Percentiles rank a stretch among this genome's conserved stretches.
Conservation (phyloP, 305 asterid species). For the Euphrasia arctica region DNA sequence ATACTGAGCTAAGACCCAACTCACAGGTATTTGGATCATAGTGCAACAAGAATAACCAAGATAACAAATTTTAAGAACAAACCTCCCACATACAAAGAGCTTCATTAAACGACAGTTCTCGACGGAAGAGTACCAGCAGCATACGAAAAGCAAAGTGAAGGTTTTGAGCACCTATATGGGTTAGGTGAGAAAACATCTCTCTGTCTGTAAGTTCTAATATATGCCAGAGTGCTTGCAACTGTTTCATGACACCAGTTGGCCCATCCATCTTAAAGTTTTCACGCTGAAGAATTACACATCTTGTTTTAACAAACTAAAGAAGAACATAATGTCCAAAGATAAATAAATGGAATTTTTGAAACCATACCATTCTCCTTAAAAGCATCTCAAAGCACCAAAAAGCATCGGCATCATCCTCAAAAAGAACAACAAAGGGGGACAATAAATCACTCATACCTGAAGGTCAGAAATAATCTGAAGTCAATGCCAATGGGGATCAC, state of each 20-base stretch:
- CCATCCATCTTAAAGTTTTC: conserved; percentile 96
- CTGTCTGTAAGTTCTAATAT: conserved; percentile 82
- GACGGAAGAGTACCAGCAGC: conserved; percentile 96
- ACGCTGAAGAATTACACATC: conserved; percentile 52
- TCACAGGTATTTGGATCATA: conserved; percentile 40
- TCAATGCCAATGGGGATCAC: conserved; percentile 25
- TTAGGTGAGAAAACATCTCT: conserved; percentile 86
- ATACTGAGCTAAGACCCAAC: conserved; percentile 36
- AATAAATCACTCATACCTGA: conserved; percentile 97
- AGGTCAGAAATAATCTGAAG: conserved; percentile 47
- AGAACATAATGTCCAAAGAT: conserved; percentile 4
- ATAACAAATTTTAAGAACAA: conserved; percentile 43
- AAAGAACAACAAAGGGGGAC: conserved; percentile 96
- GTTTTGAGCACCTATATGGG: conserved; percentile 94
- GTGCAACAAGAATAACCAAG: conserved; percentile 15
- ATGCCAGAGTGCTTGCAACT: conserved; percentile 90
- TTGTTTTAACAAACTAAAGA: conserved; percentile 56
- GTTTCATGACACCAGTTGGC: conserved; percentile 97
- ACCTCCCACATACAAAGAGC: conserved; percentile 99
- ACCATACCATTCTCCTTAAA: conserved; percentile 81
- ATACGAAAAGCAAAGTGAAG: conserved; percentile 98
- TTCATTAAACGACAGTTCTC: conserved; percentile 87
- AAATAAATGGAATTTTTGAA: conserved; percentile 30
- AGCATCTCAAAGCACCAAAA: conserved; percentile 99
- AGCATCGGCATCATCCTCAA: conserved; percentile 98